These are phyloP conservation scores for Aristolochia fimbriata DNA, from an alignment of 164 flowering plant species.

Conservation along the genomic window DNA sequence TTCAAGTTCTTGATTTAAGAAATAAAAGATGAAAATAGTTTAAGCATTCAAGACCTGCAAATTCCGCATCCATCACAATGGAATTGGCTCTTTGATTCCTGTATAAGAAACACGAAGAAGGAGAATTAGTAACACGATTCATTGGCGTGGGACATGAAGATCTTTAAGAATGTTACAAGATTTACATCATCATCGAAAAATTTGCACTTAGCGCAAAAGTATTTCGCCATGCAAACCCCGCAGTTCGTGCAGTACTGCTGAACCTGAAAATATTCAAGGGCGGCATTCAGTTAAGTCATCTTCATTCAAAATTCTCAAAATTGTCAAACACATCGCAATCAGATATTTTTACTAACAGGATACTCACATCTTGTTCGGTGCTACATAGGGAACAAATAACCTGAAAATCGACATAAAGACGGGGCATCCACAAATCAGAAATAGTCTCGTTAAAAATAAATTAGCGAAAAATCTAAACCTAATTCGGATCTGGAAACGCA, in stretches of 20 bases:
- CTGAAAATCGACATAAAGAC: conserved; percentile 26
- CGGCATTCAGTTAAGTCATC: not conserved
- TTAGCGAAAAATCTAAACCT: too few species aligned
- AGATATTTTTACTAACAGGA: not conserved
- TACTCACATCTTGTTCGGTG: conserved; percentile 83
- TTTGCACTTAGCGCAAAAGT: conserved; percentile 72
- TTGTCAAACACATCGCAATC: not conserved
- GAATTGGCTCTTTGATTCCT: conserved; percentile 84
- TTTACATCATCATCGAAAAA: conserved; percentile 87
- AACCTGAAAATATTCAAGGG: conserved; percentile 35
- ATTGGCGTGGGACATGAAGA: not conserved
- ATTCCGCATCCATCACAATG: conserved; percentile 91
- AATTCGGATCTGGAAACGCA: too few species aligned
- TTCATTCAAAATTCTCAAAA: too few species aligned
- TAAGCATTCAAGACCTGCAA: conserved; percentile 39
- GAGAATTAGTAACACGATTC: too few species aligned
- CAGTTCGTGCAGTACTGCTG: conserved; percentile 62
- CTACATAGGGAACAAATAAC: conserved; percentile 76
- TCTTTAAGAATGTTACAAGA: not conserved
- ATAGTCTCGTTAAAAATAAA: too few species aligned
- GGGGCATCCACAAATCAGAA: too few species aligned
- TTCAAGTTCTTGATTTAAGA: too few species aligned
- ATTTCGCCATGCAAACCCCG: conserved; percentile 83
- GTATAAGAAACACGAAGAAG: conserved; percentile 1
- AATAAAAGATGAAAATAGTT: not conserved